Conservation (phyloP, 768 basidiomycete genomes). For the Phaeotremella fagi region DNA sequence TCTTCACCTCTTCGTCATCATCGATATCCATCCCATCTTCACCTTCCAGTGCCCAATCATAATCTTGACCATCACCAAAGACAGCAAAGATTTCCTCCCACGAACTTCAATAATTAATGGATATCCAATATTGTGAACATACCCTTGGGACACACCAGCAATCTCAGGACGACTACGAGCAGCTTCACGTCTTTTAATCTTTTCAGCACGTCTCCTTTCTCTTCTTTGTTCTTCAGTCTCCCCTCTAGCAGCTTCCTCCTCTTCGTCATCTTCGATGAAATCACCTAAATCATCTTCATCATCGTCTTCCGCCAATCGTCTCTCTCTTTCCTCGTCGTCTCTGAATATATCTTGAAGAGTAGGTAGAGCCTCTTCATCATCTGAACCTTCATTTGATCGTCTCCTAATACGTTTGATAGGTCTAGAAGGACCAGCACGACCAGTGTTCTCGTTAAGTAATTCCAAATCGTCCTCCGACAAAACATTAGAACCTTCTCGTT, state of each 20-base stretch:
- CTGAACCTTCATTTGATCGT: slow-evolving; percentile 62
- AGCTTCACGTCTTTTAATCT: slow-evolving; percentile 59
- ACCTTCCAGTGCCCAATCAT: slow-evolving; percentile 78
- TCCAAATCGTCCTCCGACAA: slow-evolving; percentile 88
- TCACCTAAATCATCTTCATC: slow-evolving; percentile 61
- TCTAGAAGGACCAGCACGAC: slow-evolving; percentile 60
- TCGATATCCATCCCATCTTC: slow-evolving; percentile 64
- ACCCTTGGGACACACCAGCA: slow-evolving; percentile 79
- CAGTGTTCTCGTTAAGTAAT: slow-evolving; percentile 76
- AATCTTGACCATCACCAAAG: slow-evolving; percentile 94
- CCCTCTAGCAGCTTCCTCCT: slow-evolving; percentile 64
- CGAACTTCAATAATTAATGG: slow-evolving; percentile 58
- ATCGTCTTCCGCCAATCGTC: slow-evolving; percentile 62
- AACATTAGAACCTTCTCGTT: slow-evolving; percentile 41
- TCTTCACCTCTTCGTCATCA: slow-evolving; percentile 67
- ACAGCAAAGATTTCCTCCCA: slow-evolving; percentile 96
- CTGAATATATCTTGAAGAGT: slow-evolving; percentile 69
- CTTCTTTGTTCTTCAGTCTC: slow-evolving; percentile 69
- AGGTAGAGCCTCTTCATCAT: slow-evolving; percentile 54
- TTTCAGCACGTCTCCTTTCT: slow-evolving; percentile 56
- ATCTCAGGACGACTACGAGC: slow-evolving; percentile 60
- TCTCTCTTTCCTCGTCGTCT: slow-evolving; percentile 58
- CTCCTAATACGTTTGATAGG: slow-evolving; percentile 71
- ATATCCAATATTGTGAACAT: slow-evolving; percentile 46
- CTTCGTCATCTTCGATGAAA: slow-evolving; percentile 59